Percentiles rank a stretch among this genome's conserved stretches.
Evolutionary conservation across 140 eudicot genomes (phyloP).

Genomic region (Erigeron philadelphicus): DNA sequence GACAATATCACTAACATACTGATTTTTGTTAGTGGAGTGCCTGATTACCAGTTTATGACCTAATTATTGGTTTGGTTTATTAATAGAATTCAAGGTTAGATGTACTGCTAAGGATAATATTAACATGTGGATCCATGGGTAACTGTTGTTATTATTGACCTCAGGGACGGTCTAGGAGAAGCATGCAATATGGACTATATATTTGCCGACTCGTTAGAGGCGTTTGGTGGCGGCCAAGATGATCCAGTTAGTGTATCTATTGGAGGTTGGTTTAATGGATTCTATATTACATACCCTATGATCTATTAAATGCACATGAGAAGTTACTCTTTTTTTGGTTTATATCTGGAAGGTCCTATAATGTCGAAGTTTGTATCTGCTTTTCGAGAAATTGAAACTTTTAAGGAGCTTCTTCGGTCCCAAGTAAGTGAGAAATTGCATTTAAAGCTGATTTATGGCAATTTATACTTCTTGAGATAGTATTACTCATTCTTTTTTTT

Average conservation of each 20-base stretch:
- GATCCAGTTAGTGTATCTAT: slow-evolving; percentile 86
- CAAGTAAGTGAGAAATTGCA: slow-evolving; percentile 53
- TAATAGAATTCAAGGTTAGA: not conserved
- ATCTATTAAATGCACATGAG: slow-evolving; percentile 8
- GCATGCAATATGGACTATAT: slow-evolving; percentile 63
- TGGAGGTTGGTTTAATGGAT: slow-evolving; percentile 57
- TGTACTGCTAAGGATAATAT: not conserved
- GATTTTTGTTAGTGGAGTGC: too few relatives aligned
- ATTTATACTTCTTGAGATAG: slow-evolving; percentile 4
- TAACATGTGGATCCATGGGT: slow-evolving; percentile 9
- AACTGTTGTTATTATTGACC: slow-evolving; percentile 17
- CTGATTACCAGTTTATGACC: not conserved
- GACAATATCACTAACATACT: not conserved
- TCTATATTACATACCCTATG: not conserved
- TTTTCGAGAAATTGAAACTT: slow-evolving; percentile 91
- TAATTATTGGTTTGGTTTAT: not conserved
- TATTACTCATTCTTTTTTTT: not conserved
- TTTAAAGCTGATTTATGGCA: slow-evolving; percentile 1
- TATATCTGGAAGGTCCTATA: slow-evolving; percentile 66
- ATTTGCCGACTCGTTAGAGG: slow-evolving; percentile 87
- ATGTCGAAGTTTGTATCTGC: slow-evolving; percentile 73
- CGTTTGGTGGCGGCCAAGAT: slow-evolving; percentile 90
- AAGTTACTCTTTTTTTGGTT: slow-evolving; percentile 14
- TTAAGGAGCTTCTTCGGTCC: slow-evolving; percentile 96
- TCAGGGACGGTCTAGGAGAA: slow-evolving; percentile 74